Percentiles rank a stretch among this genome's conserved stretches.
phyloP scores from a whole-genome alignment of 169 alveolate species.

The Plasmodium sp. region DNA sequence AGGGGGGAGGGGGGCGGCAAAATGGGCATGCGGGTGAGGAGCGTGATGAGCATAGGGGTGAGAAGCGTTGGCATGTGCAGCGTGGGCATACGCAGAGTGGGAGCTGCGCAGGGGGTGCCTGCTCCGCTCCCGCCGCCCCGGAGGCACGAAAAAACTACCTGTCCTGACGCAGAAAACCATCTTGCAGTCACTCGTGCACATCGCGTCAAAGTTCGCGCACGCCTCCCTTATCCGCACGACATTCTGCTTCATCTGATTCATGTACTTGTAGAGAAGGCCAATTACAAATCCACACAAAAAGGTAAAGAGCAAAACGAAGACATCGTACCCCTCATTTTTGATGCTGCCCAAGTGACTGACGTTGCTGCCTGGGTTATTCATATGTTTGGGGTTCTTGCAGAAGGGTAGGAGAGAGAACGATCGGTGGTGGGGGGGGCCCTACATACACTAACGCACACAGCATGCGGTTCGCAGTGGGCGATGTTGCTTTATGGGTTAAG shows the following conservation, averaged over 20 bases:
- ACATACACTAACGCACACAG: too few species aligned
- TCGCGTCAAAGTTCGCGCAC: not conserved
- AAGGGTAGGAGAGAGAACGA: not conserved
- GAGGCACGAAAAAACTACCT: constrained; percentile 24
- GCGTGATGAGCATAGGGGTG: not conserved
- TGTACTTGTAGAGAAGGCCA: constrained; percentile 30
- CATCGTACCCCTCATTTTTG: not conserved
- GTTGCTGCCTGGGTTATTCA: not conserved
- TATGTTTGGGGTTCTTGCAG: not conserved
- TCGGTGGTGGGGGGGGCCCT: too few species aligned
- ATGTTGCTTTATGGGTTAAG: too few species aligned
- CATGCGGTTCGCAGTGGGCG: too few species aligned
- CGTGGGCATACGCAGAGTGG: not conserved
- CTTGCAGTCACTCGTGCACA: constrained; percentile 37
- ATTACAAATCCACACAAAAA: constrained; percentile 61
- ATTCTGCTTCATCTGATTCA: constrained; percentile 6
- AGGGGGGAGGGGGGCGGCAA: not conserved
- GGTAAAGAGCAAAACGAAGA: not conserved
- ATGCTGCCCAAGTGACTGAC: not conserved
- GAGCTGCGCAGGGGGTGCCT: not conserved
- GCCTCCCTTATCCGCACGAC: constrained; percentile 8
- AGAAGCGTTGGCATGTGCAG: not conserved
- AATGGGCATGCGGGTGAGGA: not conserved
- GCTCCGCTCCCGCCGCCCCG: not conserved
- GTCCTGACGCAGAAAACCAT: constrained; percentile 76